phyloP scores from a whole-genome alignment of 148 eudicot genomes.

The Suaeda aralocaspica region DNA sequence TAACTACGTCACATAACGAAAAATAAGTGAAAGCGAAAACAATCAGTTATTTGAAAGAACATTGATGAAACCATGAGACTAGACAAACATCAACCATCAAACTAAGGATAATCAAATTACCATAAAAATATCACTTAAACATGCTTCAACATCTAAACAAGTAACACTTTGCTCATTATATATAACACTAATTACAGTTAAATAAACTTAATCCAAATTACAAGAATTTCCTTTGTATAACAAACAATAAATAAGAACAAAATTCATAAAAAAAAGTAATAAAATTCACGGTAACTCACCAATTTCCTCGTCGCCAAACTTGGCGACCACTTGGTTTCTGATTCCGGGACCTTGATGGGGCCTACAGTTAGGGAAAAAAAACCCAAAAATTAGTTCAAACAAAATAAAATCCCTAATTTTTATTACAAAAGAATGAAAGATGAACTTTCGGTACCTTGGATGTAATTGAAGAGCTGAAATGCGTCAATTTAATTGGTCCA shows the following conservation, averaged over 20 bases:
- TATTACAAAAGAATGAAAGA: too few relatives aligned
- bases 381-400: too few relatives aligned
- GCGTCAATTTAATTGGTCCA: constrained; percentile 16
- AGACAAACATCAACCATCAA: constrained; percentile 4
- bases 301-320: constrained; percentile 91
- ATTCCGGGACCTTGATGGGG: constrained; percentile 29
- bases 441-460: constrained; percentile 34
- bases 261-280: not conserved
- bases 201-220: not conserved
- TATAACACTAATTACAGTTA: not conserved
- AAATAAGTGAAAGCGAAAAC: too few relatives aligned
- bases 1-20: not conserved
- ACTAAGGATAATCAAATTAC: too few relatives aligned
- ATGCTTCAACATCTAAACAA: not conserved
- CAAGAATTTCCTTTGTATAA: too few relatives aligned
- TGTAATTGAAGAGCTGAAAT: constrained; percentile 23
- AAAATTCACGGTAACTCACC: constrained; percentile 38
- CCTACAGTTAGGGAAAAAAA: constrained; percentile 26
- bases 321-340: constrained; percentile 39
- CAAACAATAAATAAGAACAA: not conserved
- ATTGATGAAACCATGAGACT: not conserved
- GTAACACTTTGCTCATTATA: not conserved
- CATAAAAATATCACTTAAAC: too few relatives aligned
- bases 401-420: too few relatives aligned
- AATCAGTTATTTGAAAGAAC: not conserved